Base-by-base conservation (phyloP, 208 protist genomes). In the Leishmania amazonensis region DNA sequence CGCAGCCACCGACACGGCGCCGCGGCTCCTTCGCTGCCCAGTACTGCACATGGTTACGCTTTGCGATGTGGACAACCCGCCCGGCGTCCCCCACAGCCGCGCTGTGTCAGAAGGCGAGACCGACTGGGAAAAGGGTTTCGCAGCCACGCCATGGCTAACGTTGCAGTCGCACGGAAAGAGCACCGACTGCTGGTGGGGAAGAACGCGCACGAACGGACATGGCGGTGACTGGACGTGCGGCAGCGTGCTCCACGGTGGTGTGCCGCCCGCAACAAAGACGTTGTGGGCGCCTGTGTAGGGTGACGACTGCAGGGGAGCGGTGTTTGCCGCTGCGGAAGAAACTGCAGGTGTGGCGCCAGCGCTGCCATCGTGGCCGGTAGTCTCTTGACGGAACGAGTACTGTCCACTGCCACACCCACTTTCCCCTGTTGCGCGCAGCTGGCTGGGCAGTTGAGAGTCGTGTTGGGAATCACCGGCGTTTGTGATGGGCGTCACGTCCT, bases 401-500 rank as follows among this genome's bases (percentile, higher is more conserved):
- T 54, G 68, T 17, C 68, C 68, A 35, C 7, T 53, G 40, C 17
- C 68, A 38, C 40, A 24, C 45, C 24, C 40, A 31, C 24, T 74
- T 47, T 47, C 42, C 40, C 11, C 7, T 1, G 28, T 17, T 42
- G 54, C 76, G 7, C 81, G 70, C 40, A 54, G n/a, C 49, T 76
- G 76, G 35, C 76, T 81, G 28, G 53, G 75, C 71, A 80, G 75
- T 45, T 80, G 71, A 17, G 71, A 72, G 28, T 78, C 81, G 21
- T 77, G 70, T 35, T 51, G 76, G 65, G 53, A 76, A 65, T 62
- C 75, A 47, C 67, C 74, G 21, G 74, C 62, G 38, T 73, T 53
- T 15, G 49, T 80, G 47, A 85, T 81, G 38, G 81, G 81, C 8
- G 81, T 85, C 21, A 81, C 72, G 49, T 81, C 76, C 35, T 85